These are phyloP conservation scores for Discostella stelligera DNA, from an alignment of 352 stramenopile species.

Conservation along the genomic window DNA sequence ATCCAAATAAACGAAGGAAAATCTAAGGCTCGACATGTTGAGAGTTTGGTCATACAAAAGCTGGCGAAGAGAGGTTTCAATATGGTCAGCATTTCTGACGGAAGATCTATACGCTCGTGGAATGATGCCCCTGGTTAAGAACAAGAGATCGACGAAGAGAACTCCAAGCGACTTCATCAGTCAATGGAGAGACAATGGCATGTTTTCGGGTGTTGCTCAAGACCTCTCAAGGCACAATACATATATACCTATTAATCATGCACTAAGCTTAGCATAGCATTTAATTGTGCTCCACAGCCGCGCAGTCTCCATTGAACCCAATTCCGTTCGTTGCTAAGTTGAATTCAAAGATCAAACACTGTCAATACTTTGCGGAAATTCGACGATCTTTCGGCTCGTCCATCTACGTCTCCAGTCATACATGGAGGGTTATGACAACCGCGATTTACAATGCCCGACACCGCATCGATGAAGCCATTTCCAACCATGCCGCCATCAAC, in stretches of 20 bases:
- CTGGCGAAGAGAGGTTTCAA: slow-evolving; percentile 59
- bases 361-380: slow-evolving; percentile 46
- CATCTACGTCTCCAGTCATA: slow-evolving; percentile 34
- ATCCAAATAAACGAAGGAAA: slow-evolving; percentile 64
- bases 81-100: slow-evolving; percentile 63
- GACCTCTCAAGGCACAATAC: no score
- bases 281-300: neutral
- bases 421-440: slow-evolving; percentile 53
- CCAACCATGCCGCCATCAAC: slow-evolving; percentile 56
- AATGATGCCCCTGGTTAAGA: neutral
- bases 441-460: slow-evolving; percentile 56
- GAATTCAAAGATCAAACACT: slow-evolving; percentile 6
- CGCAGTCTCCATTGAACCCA: neutral
- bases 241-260: neutral
- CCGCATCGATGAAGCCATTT: slow-evolving; percentile 59
- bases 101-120: slow-evolving; percentile 36
- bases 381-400: slow-evolving; percentile 19
- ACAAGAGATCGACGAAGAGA: neutral
- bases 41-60: slow-evolving; percentile 69
- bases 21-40: slow-evolving; percentile 51
- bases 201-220: neutral
- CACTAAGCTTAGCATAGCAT: no score
- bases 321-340: neutral
- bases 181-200: no score
- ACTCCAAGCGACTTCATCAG: no score